Evolutionary conservation across 306 rosid genomes (phyloP), one percentile per base, ranked within the genome.

Genomic region (Cicer pinnatifidum): DNA sequence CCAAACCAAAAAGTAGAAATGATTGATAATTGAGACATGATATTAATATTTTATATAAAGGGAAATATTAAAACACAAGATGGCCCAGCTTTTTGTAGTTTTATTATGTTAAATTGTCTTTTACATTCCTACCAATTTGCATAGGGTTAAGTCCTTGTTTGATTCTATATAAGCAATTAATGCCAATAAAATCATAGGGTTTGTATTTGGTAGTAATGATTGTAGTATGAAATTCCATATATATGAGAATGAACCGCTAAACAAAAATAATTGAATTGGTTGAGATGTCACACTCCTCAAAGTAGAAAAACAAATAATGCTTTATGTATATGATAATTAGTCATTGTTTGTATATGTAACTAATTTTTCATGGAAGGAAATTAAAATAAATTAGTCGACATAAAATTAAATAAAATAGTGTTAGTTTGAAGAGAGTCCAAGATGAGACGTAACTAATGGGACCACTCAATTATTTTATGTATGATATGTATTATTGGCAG

Each of bases 111-210:
- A 75, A 53, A 20, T 62, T 78, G 69, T 74, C 65, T 79, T 72
- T 74, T 77, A 82, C 73, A 80, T 82, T 80, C 78, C 71, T 74
- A 66, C 74, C 69, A 43, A 70, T 74, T 71, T 73, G 52, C 72
- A 37, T 47, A 62, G 8, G 45, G 72, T 67, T 52, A 51, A 45
- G 38, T 46, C 23, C 4, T 61, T 62, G 46, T 62, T 62, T 59
- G 61, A 4, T 60, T 66, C 16, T 17, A 8, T 54, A 23, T 57
- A 28, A 16, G 13, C 57, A 41, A 39, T 65, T 7, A 9, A 16
- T 47, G 41, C 9, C n/a, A 16, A 13, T 23, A 12, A 72, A 64
- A 47, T 23, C 1, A 58, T 39, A 20, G 1, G 37, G 43, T 41
- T 69, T 2, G 47, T 67, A 43, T 52, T 45, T 15, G 67, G 38